Base-by-base conservation (phyloP, 2,329 filamentous ascomycete species). In the Calonectria pauciramosa region DNA sequence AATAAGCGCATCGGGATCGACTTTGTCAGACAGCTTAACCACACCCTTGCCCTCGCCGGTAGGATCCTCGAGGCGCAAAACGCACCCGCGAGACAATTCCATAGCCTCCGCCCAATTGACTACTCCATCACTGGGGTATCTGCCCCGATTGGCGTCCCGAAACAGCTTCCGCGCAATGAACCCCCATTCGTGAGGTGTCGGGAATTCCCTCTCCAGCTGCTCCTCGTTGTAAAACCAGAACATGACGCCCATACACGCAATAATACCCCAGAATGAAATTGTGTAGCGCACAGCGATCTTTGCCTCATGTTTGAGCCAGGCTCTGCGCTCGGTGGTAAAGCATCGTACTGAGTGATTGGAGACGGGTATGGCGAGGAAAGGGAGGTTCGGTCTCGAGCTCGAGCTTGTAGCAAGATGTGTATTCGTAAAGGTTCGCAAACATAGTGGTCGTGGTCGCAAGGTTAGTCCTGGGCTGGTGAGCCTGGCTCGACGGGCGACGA, bases 121-220 rank as follows among this genome's bases (percentile, higher is more conserved):
- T 34, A 88, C 80, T 68, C 86, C 85, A 28, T 89, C 88, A 32
- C 87, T 88, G n/a, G 90, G 87, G 14, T 91, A 89, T 18, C 89
- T 88, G 54, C 92, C 88, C 66, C 90, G 88, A 70, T 90, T 90
- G 5, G 94, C 94, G 66, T 91, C 90, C 51, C 95, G 90, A 75
- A 94, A 89, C 49, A 89, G 88, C 85, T 94, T 91, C 30, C 95
- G 89, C 59, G 94, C 95, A 77, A 91, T 86, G 84, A 92, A 94
- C 0, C 87, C 87, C 95, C 96, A 98, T 83, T 98, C 96, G 32
- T 91, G 90, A 1, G 96, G 96, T 1, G 95, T 96, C 0, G 96
- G 96, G 82, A 93, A 95, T 68, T 90, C 88, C 63, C 93, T 90
- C 86, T 98, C 96, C 56, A 95, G 88, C 74, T 89, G 87, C 84